phyloP scores from a whole-genome alignment of 176 grass and related monocot genomes.

The Zoysia pacifica region DNA sequence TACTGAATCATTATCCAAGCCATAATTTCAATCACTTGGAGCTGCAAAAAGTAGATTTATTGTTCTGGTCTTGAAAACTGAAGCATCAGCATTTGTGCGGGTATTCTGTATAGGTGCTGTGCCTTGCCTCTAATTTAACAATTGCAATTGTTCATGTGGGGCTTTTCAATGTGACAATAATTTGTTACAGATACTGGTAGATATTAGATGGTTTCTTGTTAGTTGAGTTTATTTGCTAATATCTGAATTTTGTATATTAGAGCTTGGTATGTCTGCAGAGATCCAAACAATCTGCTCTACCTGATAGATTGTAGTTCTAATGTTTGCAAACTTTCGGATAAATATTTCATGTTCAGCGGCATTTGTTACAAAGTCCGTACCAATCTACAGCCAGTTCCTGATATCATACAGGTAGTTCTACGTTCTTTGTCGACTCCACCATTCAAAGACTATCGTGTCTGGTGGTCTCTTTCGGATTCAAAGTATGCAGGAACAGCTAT shows the following conservation, averaged over 20 bases:
- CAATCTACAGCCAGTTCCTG: constrained; percentile 24
- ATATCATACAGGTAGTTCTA: constrained; percentile 58
- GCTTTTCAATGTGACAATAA: not conserved
- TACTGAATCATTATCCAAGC: not conserved
- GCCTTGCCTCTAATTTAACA: not conserved
- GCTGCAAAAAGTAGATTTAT: not conserved
- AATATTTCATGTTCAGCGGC: constrained; percentile 15
- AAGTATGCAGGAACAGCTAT: constrained; percentile 86
- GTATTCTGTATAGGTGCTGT: not conserved
- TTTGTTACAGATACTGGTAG: not conserved
- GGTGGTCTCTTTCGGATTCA: constrained; percentile 98
- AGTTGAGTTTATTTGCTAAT: not conserved
- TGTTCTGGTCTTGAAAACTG: not conserved
- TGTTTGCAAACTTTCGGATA: not conserved
- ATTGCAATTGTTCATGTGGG: not conserved
- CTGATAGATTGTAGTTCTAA: not conserved
- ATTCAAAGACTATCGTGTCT: constrained; percentile 76
- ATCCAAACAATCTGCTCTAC: not conserved
- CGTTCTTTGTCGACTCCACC: constrained; percentile 74
- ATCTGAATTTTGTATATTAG: not conserved
- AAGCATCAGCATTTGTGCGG: not conserved
- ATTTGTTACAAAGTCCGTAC: constrained; percentile 14
- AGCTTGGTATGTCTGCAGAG: not conserved
- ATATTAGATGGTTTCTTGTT: not conserved
- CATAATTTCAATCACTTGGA: not conserved